Conservation (phyloP, 129 eudicot genomes). For the Escallonia herrerae region DNA sequence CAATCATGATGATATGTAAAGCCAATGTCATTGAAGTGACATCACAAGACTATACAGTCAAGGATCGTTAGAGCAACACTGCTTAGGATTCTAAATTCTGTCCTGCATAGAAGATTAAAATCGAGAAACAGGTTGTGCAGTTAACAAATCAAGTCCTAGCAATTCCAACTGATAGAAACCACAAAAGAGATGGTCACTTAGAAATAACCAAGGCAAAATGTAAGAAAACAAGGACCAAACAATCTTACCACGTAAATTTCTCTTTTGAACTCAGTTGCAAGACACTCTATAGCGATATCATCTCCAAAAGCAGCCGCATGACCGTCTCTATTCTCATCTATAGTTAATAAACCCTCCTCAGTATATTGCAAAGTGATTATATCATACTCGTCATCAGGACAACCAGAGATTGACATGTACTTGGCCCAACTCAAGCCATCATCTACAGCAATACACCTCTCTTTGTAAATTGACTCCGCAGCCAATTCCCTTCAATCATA, state of each 20-base stretch:
- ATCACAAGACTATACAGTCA: too few relatives aligned
- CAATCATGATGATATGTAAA: too few relatives aligned
- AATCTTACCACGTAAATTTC: constrained; percentile 81
- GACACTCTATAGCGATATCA: constrained; percentile 90
- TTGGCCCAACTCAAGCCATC: constrained; percentile 85
- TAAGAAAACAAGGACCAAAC: neutral
- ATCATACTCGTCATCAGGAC: constrained; percentile 73
- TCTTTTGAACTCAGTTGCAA: constrained; percentile 84
- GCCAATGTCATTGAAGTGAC: too few relatives aligned
- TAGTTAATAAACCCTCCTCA: constrained; percentile 78
- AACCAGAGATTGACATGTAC: constrained; percentile 89
- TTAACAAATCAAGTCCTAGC: too few relatives aligned
- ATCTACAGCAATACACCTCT: constrained; percentile 77
- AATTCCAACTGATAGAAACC: too few relatives aligned
- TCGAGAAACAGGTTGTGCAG: too few relatives aligned
- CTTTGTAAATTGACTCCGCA: constrained; percentile 83
- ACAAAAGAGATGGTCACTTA: too few relatives aligned
- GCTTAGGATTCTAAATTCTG: too few relatives aligned
- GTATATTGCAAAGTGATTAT: constrained; percentile 86
- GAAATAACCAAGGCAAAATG: too few relatives aligned
- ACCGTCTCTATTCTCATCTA: constrained; percentile 87
- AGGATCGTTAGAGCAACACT: too few relatives aligned
- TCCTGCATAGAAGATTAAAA: too few relatives aligned
- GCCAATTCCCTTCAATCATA: constrained; percentile 59
- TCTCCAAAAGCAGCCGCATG: constrained; percentile 94